Base-by-base conservation (phyloP, 2,329 filamentous ascomycete species). In the Orbilia oligospora region DNA sequence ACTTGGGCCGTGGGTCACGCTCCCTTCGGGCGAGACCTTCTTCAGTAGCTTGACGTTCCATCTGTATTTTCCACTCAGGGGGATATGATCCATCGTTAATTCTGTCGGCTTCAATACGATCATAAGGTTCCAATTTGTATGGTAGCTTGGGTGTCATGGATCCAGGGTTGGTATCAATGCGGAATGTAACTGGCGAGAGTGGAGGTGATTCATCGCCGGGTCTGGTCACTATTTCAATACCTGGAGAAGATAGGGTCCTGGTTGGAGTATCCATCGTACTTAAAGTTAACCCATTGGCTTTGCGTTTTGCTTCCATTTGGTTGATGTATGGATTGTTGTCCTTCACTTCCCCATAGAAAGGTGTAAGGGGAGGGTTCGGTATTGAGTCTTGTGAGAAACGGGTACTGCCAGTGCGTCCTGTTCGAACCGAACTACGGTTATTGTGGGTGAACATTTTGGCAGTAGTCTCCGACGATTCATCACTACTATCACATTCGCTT, bases 121-220 rank as follows among this genome's bases (percentile, higher is more conserved):
- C 68, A 4, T 51, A 65, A 27, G 68, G 53, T 27, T 71, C 75
- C 4, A 46, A 41, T 4, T 69, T 65, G 27, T 53, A 71, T 14
- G 68, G 68, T 22, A 56, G 18, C 44, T 77, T 71, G 10, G 67
- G 55, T 4, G 71, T 64, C 16, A 38, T 22, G 2, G 56, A 33
- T 38, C 46, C 46, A 8, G 75, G 68, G 38, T 78, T 71, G 46
- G 71, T 61, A 36, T 78, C 75, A 14, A 78, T 72, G 14, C 56
- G 51, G 56, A 78, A 78, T 6, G 68, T 78, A 24, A 78, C 75
- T 10, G 75, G 75, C 5, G 75, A 78, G 20, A 71, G 56, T 3
- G 75, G 75, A 48, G 75, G 75, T 9, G 75, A 78, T 51, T 78
- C 75, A 20, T 71, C 72, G 20, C 75, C 75, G 5, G 75, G 75